Base-by-base conservation (phyloP, 192 early-diverging fungal species). In the Rhizophagus prolifer region DNA sequence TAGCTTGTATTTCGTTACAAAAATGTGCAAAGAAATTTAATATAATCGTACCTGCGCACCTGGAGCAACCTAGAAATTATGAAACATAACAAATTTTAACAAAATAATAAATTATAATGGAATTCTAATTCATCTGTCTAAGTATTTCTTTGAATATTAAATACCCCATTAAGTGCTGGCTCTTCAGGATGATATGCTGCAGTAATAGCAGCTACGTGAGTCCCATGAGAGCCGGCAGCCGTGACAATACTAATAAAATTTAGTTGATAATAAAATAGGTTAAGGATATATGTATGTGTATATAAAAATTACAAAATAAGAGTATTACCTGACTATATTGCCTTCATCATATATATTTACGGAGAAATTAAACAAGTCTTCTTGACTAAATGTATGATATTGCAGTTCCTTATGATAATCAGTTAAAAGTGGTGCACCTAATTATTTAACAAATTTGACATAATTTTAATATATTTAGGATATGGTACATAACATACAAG, bases 301-400 rank as follows among this genome's bases (percentile, higher is more conserved):
- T 61, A 50, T 13, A 68, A 54, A 26, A 61, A 50, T 14, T 4
- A 10, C 31, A 34, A 34, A 34, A 16, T 63, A 64, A 21, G 4
- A 12, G 25, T 13, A 8, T 36, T 77, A 86, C 86, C 83, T 92
- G 38, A 94, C 84, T 44, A 87, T 81, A 66, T 89, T 83, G 0
- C 92, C 95, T 50, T 91, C 84, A 76, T 97, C 94, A 82, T 96
- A 98, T 68, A 99, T 92, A 85, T 97, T 98, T 75, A 98, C 89
- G 16, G 94, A 94, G 78, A 92, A 96, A 81, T 92, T 94, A 36
- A 97, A 86, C 80, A 92, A 86, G 77, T 93, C 90, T 38, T 92
- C 89, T 75, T 92, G 85, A 75, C 90, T 85, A 79, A 98, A 94
- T 14, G 86, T 86, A 12, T 85, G 86, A 72, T 91, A 94, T 77